Evolutionary conservation across 768 basidiomycete species (phyloP).

Genomic region (Boletus rubescentipes): DNA sequence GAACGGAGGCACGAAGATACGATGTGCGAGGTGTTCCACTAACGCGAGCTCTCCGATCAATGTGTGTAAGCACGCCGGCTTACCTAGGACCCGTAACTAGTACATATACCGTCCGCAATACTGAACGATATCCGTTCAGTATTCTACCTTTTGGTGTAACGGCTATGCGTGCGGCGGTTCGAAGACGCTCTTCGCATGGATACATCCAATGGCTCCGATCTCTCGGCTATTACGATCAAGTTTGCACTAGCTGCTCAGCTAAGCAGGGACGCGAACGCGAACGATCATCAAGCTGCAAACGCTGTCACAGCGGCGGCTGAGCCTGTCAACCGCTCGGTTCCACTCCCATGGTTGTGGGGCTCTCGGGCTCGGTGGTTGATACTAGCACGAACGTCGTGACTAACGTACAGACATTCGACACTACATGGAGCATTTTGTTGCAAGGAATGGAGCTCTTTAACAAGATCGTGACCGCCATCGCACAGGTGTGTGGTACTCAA

Average conservation of each 20-base stretch:
- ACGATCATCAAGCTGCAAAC: not conserved
- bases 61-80: not conserved
- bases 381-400: not conserved
- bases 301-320: not conserved
- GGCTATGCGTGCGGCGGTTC: no score
- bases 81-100: no score
- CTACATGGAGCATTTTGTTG: not conserved
- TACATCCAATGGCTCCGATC: no score
- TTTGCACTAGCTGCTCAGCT: not conserved
- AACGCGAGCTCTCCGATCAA: not conserved
- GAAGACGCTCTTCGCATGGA: not conserved
- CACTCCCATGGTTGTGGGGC: not conserved
- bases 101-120: no score
- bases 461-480: not conserved
- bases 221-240: not conserved
- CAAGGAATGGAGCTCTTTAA: not conserved
- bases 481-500: not conserved
- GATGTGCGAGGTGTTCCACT: not conserved
- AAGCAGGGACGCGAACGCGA: not conserved
- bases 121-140: no score
- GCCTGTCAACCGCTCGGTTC: not conserved
- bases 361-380: not conserved
- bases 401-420: not conserved
- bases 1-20: not conserved
- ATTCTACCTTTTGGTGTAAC: no score